A percentile compares a stretch with the other conserved stretches of the same genome.
These are phyloP conservation scores for Lasiodiplodia theobromae DNA, from an alignment of 2,329 filamentous ascomycete species.

Conservation along the genomic window DNA sequence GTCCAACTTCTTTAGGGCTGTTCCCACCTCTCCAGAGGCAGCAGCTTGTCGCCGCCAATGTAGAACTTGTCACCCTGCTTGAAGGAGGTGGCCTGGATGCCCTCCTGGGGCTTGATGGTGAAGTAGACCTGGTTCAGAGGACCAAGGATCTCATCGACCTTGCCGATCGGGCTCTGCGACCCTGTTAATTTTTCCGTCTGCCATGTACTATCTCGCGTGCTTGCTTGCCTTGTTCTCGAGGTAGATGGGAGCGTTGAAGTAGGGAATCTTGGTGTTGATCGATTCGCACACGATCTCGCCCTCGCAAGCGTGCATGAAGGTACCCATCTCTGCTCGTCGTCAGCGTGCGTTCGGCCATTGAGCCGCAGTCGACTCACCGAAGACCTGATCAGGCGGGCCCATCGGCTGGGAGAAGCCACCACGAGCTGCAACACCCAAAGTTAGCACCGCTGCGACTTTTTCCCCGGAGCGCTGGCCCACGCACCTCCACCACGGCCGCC, in stretches of 20 bases:
- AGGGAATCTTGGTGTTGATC: slow-evolving; percentile 93
- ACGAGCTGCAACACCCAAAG: slow-evolving; percentile 40
- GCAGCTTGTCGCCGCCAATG: slow-evolving; percentile 91
- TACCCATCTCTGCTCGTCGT: slow-evolving; percentile 77
- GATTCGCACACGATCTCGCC: slow-evolving; percentile 98
- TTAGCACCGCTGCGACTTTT: slow-evolving; percentile 24
- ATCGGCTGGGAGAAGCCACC: slow-evolving; percentile 48
- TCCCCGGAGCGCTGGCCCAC: slow-evolving; percentile 6
- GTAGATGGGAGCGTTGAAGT: slow-evolving; percentile 99
- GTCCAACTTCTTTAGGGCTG: slow-evolving; percentile 1
- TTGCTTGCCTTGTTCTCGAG: slow-evolving; percentile 88
- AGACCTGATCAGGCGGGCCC: slow-evolving; percentile 54
- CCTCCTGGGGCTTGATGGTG: slow-evolving; percentile 96
- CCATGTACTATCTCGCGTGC: slow-evolving; percentile 28
- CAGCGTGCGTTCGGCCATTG: slow-evolving; percentile 20
- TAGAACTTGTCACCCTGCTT: slow-evolving; percentile 97
- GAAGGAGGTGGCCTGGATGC: slow-evolving; percentile 93
- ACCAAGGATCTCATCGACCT: slow-evolving; percentile 97
- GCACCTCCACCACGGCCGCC: slow-evolving; percentile 59
- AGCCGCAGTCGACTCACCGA: slow-evolving; percentile 42
- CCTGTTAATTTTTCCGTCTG: slow-evolving; percentile 35
- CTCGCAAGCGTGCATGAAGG: slow-evolving; percentile 92
- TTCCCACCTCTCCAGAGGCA: slow-evolving; percentile 81
- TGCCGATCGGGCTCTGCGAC: slow-evolving; percentile 80
- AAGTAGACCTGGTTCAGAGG: slow-evolving; percentile 98